Percentiles rank a stretch among this genome's conserved stretches.
phyloP scores from a whole-genome alignment of 2,329 filamentous ascomycete genomes.

The Colletotrichum musicola region DNA sequence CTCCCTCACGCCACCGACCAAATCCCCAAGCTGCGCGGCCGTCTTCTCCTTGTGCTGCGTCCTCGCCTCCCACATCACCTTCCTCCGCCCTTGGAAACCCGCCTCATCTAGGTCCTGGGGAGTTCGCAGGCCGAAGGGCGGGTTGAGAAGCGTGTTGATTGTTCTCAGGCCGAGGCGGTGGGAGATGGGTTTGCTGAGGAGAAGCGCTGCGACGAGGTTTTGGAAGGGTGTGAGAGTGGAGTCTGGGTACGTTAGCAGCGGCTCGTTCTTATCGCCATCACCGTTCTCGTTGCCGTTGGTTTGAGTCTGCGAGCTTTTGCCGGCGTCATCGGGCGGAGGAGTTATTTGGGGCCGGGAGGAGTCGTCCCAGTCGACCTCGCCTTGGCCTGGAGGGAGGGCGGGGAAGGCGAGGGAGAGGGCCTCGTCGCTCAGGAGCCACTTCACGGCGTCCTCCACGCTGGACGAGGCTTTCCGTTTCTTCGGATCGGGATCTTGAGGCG shows the following conservation, averaged over 20 bases:
- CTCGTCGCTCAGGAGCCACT: constrained; percentile 10
- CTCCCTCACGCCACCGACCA: neutral
- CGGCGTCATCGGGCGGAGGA: neutral
- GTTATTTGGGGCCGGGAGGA: neutral
- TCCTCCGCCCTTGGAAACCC: constrained; percentile 50
- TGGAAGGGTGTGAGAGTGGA: constrained; percentile 54
- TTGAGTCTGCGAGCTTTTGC: neutral
- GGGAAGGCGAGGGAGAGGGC: constrained; percentile 15
- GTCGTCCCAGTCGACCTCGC: constrained; percentile 21
- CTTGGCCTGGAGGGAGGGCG: constrained; percentile 1
- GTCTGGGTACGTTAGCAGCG: constrained; percentile 26
- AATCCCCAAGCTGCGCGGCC: constrained; percentile 51
- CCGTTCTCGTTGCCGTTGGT: too few species aligned
- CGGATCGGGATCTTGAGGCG: neutral
- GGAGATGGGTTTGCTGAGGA: constrained; percentile 58
- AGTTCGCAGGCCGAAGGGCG: constrained; percentile 49
- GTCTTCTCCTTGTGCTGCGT: constrained; percentile 62
- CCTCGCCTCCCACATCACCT: constrained; percentile 55
- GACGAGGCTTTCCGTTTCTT: neutral
- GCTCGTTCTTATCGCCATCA: too few species aligned
- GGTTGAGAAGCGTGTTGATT: constrained; percentile 58
- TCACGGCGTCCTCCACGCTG: neutral
- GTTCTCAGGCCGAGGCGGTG: constrained; percentile 57
- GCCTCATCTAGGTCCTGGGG: constrained; percentile 46
- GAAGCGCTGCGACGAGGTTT: constrained; percentile 57